Percentiles rank a stretch among this genome's conserved stretches.
phyloP scores from a whole-genome alignment of 805 yeast species.

The Lachancea cidri region DNA sequence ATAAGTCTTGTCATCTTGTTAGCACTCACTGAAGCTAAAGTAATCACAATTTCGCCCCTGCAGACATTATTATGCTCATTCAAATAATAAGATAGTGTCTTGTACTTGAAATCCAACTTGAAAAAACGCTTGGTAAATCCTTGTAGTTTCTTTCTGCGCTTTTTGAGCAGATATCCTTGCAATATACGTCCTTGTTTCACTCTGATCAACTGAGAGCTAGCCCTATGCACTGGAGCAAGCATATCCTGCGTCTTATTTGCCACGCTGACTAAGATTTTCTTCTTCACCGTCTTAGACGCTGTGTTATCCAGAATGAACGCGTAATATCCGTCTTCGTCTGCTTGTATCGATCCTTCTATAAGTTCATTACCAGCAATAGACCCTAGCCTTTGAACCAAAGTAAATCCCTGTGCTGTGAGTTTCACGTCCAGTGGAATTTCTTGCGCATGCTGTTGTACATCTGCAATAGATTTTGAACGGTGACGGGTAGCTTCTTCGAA shows the following conservation, averaged over 20 bases:
- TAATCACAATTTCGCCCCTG: constrained; percentile 89
- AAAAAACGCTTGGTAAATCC: constrained; percentile 85
- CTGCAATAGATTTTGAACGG: constrained; percentile 33
- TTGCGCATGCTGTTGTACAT: constrained; percentile 34
- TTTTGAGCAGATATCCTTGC: constrained; percentile 75
- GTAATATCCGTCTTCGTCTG: constrained; percentile 55
- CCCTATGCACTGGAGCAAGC: constrained; percentile 4
- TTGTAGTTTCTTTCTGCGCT: constrained; percentile 76
- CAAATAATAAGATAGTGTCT: constrained; percentile 75
- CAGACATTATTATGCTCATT: constrained; percentile 61
- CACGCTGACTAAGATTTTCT: constrained; percentile 56
- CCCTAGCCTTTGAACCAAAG: constrained; percentile 49
- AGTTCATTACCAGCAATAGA: constrained; percentile 55
- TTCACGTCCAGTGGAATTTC: constrained; percentile 51
- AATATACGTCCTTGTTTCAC: constrained; percentile 56
- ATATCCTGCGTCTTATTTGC: constrained; percentile 12
- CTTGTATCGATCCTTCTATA: constrained; percentile 57
- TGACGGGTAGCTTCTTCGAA: constrained; percentile 18
- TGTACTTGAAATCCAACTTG: constrained; percentile 73
- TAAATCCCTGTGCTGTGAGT: constrained; percentile 49
- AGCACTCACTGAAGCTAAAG: constrained; percentile 76
- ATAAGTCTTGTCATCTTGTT: constrained; percentile 62
- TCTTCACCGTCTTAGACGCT: constrained; percentile 77
- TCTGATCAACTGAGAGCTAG: constrained; percentile 10
- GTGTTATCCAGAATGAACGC: constrained; percentile 93